phyloP scores from a whole-genome alignment of 148 eudicot genomes.

The Polygonum aviculare region DNA sequence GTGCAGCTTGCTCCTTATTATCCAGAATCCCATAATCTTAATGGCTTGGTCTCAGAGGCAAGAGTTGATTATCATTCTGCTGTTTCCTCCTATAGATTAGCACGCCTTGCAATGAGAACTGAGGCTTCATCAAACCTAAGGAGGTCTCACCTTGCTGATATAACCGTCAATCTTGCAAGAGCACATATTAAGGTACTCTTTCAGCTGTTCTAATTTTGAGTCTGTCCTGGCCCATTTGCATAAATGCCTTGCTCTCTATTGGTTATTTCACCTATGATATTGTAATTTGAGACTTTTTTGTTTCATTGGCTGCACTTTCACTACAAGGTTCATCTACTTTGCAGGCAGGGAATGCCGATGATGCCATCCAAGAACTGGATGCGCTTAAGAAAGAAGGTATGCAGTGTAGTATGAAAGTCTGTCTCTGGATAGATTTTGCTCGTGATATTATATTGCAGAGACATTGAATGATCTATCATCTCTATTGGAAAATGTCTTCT shows the following conservation, averaged over 20 bases:
- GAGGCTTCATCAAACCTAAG: constrained; percentile 28
- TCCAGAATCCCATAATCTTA: constrained; percentile 82
- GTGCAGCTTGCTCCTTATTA: constrained; percentile 72
- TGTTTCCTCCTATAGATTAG: constrained; percentile 57
- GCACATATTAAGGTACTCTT: constrained; percentile 49
- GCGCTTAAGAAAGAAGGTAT: constrained; percentile 56
- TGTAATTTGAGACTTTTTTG: not conserved
- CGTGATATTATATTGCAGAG: not conserved
- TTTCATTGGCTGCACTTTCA: constrained; percentile 10
- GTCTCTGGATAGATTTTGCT: not conserved
- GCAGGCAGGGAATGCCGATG: constrained; percentile 68
- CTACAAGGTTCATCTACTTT: constrained; percentile 12
- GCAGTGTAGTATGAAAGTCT: constrained; percentile 11
- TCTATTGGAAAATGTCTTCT: not conserved
- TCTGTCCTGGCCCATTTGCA: not conserved
- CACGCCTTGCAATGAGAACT: constrained; percentile 47
- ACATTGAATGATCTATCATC: not conserved
- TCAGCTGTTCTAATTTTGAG: not conserved
- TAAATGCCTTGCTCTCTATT: not conserved
- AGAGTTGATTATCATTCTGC: constrained; percentile 65
- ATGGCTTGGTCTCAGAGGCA: constrained; percentile 79
- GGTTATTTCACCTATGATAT: not conserved
- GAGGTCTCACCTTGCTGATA: constrained; percentile 35
- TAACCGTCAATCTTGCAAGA: constrained; percentile 82
- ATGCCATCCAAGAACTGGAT: constrained; percentile 67